Percentiles rank a stretch among this genome's conserved stretches.
Evolutionary conservation across 257 asterid genomes (phyloP).

Genomic region (Fraxinus americana): DNA sequence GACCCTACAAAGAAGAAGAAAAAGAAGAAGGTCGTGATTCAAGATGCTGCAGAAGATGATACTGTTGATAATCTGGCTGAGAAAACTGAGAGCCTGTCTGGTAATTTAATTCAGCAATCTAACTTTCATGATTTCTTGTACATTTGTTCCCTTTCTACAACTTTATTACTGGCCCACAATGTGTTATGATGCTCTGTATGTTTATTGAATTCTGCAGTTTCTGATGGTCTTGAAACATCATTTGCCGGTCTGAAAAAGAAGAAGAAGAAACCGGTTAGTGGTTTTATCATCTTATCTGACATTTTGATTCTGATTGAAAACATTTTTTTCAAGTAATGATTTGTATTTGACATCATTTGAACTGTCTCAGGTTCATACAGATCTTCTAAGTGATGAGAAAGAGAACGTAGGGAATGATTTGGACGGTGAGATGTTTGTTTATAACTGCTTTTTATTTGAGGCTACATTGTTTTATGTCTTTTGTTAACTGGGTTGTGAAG

Average conservation of each 20-base stretch:
- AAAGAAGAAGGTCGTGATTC: constrained; percentile 83
- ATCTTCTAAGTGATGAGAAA: constrained; percentile 62
- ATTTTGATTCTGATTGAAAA: background rate
- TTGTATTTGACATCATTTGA: background rate
- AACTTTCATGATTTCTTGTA: background rate
- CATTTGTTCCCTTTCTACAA: background rate
- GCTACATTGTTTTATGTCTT: background rate
- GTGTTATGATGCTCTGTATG: background rate
- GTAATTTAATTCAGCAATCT: constrained; percentile 17
- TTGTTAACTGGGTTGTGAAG: constrained; percentile 10
- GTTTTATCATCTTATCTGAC: background rate
- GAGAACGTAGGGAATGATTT: constrained; percentile 60
- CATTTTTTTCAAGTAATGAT: background rate
- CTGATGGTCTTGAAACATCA: constrained; percentile 70
- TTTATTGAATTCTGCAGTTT: constrained; percentile 45
- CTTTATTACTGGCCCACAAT: background rate
- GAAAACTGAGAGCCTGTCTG: constrained; percentile 50
- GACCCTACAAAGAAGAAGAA: constrained; percentile 93
- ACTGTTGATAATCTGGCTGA: constrained; percentile 52
- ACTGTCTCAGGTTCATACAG: constrained; percentile 61
- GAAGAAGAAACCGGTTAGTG: constrained; percentile 82
- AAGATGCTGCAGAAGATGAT: constrained; percentile 71
- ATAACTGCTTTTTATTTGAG: background rate
- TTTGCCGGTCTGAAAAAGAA: constrained; percentile 83
- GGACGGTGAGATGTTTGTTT: constrained; percentile 50